These are phyloP conservation scores for Mucor irregularis DNA, from an alignment of 371 early-diverging fungal genomes.

Conservation along the genomic window DNA sequence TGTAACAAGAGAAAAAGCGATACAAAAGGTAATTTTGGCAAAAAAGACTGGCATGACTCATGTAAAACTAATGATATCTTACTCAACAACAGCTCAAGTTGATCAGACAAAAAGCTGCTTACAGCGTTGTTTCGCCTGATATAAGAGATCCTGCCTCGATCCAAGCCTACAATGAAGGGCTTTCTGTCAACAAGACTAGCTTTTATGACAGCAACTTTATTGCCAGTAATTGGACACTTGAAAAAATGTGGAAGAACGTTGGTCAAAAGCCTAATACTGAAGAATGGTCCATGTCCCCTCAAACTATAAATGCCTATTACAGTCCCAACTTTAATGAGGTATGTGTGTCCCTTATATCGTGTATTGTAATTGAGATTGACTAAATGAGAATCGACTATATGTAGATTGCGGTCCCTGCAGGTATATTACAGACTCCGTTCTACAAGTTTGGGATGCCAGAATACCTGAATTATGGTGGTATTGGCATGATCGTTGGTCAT, in stretches of 20 bases:
- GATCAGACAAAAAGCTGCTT: constrained; percentile 50
- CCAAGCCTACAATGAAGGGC: constrained; percentile 36
- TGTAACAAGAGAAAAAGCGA: constrained; percentile 47
- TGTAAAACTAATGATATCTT: neutral
- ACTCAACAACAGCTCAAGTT: constrained; percentile 16
- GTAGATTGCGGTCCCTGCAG: constrained; percentile 58
- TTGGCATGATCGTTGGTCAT: constrained; percentile 63
- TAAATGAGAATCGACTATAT: no score
- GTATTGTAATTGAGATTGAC: neutral
- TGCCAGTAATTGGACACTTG: constrained; percentile 26
- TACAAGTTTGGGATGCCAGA: constrained; percentile 43
- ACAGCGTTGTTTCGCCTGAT: constrained; percentile 53
- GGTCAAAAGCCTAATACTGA: constrained; percentile 39
- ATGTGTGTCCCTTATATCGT: neutral
- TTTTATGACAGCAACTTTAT: constrained; percentile 53
- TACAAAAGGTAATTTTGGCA: constrained; percentile 58
- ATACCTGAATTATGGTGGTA: constrained; percentile 60
- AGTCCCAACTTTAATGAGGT: constrained; percentile 18
- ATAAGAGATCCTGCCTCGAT: constrained; percentile 43
- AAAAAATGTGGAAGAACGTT: constrained; percentile 27
- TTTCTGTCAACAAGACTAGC: constrained; percentile 30
- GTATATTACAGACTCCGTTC: constrained; percentile 55
- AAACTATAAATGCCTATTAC: constrained; percentile 53
- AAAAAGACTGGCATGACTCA: no score
- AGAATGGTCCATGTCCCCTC: constrained; percentile 47